These are phyloP conservation scores for Coniochaeta sp. DNA, from an alignment of 2,329 filamentous ascomycete genomes.

Conservation along the genomic window DNA sequence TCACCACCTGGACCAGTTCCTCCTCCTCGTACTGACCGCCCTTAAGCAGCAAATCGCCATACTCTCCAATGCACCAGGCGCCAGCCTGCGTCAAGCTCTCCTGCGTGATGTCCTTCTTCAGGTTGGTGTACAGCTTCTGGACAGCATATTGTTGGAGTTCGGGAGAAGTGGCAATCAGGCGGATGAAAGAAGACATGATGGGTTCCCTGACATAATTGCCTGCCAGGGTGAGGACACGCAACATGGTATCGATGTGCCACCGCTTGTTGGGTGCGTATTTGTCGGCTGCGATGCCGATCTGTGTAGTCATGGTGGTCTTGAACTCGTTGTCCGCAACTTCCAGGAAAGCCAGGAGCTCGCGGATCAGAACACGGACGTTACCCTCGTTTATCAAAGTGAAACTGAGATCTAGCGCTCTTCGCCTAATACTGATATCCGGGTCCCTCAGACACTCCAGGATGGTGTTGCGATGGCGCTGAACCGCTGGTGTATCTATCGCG, in stretches of 20 bases:
- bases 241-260: slow-evolving; percentile 98
- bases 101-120: slow-evolving; percentile 96
- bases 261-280: slow-evolving; percentile 93
- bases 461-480: slow-evolving; percentile 94
- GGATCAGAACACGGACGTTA: slow-evolving; percentile 88
- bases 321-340: slow-evolving; percentile 98
- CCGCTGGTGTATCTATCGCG: slow-evolving; percentile 93
- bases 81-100: slow-evolving; percentile 90
- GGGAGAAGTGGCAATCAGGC: slow-evolving; percentile 87
- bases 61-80: slow-evolving; percentile 97
- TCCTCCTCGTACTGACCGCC: slow-evolving; percentile 93
- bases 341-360: slow-evolving; percentile 88
- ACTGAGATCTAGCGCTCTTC: slow-evolving; percentile 91
- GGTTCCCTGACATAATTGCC: slow-evolving; percentile 98
- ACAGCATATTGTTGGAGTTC: slow-evolving; percentile 95
- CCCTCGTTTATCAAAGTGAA: slow-evolving; percentile 97
- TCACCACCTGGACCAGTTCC: slow-evolving; percentile 73
- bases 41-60: slow-evolving; percentile 79
- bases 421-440: slow-evolving; percentile 94
- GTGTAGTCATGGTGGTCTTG: slow-evolving; percentile 96
- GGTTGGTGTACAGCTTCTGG: slow-evolving; percentile 82
- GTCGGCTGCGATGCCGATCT: slow-evolving; percentile 95
- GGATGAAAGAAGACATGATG: slow-evolving; percentile 92
- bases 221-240: slow-evolving; percentile 85
- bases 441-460: slow-evolving; percentile 94